phyloP scores from a whole-genome alignment of 805 yeast species.

The Suhomyces tanzawaensis region DNA sequence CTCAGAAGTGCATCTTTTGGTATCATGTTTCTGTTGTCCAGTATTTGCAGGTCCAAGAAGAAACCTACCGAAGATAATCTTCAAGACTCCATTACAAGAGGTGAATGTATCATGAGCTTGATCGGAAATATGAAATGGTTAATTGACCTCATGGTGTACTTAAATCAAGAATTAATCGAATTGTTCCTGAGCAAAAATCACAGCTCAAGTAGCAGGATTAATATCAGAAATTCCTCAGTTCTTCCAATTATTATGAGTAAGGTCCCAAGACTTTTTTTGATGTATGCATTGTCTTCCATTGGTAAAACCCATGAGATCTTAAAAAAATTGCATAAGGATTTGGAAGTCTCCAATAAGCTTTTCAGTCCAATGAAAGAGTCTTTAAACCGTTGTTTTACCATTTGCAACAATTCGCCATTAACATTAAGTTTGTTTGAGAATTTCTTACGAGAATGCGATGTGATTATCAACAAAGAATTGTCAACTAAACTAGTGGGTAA shows the following conservation, averaged over 20 bases:
- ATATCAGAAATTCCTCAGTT: constrained; percentile 41
- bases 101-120: constrained; percentile 57
- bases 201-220: constrained; percentile 18
- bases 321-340: constrained; percentile 55
- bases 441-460: constrained; percentile 59
- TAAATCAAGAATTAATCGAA: constrained; percentile 70
- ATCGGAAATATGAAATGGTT: constrained; percentile 88
- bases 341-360: constrained; percentile 38
- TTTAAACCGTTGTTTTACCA: constrained; percentile 46
- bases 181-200: constrained; percentile 27
- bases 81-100: constrained; percentile 55
- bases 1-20: constrained; percentile 71
- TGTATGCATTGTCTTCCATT: constrained; percentile 65
- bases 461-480: constrained; percentile 29
- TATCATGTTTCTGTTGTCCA: constrained; percentile 57
- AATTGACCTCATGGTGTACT: constrained; percentile 67
- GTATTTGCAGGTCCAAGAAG: constrained; percentile 59
- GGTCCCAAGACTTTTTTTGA: constrained; percentile 64
- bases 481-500: constrained; percentile 17
- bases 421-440: constrained; percentile 57
- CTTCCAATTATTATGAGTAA: constrained; percentile 63
- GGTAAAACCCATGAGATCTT: constrained; percentile 58
- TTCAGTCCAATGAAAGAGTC: constrained; percentile 53
- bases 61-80: constrained; percentile 50
- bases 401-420: constrained; percentile 51